phyloP scores from a whole-genome alignment of 2,329 filamentous ascomycete species.

The Knoxdaviesia capensis region DNA sequence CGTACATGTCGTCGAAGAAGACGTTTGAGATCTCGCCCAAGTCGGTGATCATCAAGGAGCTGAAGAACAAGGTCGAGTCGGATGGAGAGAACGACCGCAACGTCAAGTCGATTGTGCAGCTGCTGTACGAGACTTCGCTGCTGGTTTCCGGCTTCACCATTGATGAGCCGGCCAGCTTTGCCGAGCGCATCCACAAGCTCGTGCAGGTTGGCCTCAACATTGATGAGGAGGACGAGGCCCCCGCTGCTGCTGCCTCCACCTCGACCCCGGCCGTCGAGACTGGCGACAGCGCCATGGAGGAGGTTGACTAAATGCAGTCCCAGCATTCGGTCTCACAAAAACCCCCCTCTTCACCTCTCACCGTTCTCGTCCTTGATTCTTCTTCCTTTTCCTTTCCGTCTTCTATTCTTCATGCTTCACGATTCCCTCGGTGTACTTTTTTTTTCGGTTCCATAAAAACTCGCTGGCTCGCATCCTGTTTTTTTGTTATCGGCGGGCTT shows the following conservation, averaged over 20 bases:
- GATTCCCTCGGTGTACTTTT: background rate
- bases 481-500: too few species aligned
- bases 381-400: background rate
- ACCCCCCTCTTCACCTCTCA: too few species aligned
- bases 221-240: conserved; percentile 67
- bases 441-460: too few species aligned
- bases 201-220: conserved; percentile 95
- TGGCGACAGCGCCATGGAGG: conserved; percentile 95
- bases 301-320: conserved; percentile 64
- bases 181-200: conserved; percentile 99
- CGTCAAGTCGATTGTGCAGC: conserved; percentile 96
- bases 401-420: background rate
- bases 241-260: conserved; percentile 34
- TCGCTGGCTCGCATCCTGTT: too few species aligned
- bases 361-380: background rate
- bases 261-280: conserved; percentile 39
- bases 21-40: conserved; percentile 99
- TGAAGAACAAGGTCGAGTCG: conserved; percentile 96
- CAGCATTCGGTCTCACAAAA: too few species aligned
- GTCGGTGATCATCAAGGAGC: conserved; percentile 93
- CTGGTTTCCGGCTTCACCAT: conserved; percentile 99
- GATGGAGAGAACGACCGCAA: conserved; percentile 98
- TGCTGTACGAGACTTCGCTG: conserved; percentile 96
- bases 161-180: conserved; percentile 92
- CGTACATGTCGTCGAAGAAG: conserved; percentile 99